Percentiles rank a stretch among this genome's conserved stretches.
These are phyloP conservation scores for Dipodascus albidus DNA, from an alignment of 805 yeast genomes.

Conservation along the genomic window DNA sequence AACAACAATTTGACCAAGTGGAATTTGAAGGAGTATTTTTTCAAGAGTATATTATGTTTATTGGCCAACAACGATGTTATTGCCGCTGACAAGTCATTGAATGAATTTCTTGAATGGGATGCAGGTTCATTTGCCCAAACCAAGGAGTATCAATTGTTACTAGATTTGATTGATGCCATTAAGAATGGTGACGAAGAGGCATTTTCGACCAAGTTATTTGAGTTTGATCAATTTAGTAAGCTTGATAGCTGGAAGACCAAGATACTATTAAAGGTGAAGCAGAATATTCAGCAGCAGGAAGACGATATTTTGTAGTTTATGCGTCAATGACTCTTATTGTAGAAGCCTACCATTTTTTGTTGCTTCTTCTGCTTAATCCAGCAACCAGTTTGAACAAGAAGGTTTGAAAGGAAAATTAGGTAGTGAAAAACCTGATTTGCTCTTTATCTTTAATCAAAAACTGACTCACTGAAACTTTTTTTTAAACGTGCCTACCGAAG, in stretches of 20 bases:
- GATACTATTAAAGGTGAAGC: conserved; percentile 71
- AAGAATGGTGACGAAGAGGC: conserved; percentile 69
- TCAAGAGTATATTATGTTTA: conserved; percentile 72
- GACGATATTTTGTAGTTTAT: conserved; percentile 37
- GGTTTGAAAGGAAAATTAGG: not conserved
- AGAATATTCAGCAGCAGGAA: conserved; percentile 55
- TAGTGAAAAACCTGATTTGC: not conserved
- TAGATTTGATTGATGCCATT: conserved; percentile 60
- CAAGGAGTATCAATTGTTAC: conserved; percentile 61
- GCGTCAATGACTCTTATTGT: not conserved
- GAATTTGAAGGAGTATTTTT: conserved; percentile 86
- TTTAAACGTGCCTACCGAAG: not conserved
- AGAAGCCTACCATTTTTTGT: not conserved
- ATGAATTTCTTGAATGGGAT: conserved; percentile 57
- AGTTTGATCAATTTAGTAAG: conserved; percentile 77
- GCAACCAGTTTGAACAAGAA: too few species aligned
- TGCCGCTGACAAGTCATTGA: conserved; percentile 67
- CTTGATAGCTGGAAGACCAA: conserved; percentile 88
- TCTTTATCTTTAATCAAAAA: not conserved
- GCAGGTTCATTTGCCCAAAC: conserved; percentile 48
- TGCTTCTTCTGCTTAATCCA: too few species aligned
- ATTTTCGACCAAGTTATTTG: conserved; percentile 62
- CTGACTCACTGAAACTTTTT: conserved; percentile 1
- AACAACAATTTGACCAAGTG: conserved; percentile 72
- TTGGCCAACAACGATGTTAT: conserved; percentile 77